These are phyloP conservation scores for Gracilaria domingensis DNA, from an alignment of 23 red algal genomes.

Conservation along the genomic window DNA sequence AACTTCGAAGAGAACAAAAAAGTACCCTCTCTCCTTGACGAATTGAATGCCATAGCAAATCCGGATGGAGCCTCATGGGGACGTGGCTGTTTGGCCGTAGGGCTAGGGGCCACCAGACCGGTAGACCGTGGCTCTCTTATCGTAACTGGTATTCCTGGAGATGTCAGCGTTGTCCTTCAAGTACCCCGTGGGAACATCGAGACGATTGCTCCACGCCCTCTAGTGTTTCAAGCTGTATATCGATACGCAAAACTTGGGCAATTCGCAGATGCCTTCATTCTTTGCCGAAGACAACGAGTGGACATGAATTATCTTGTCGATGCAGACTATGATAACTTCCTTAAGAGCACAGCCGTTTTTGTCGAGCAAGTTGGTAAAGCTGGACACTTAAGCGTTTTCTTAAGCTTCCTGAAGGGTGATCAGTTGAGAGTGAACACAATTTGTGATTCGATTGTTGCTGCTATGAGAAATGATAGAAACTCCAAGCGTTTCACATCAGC, in stretches of 20 bases:
- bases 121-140: constrained; percentile 86
- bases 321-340: constrained; percentile 59
- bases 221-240: constrained; percentile 50
- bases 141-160: constrained; percentile 36
- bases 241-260: constrained; percentile 36
- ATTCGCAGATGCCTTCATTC: constrained; percentile 52
- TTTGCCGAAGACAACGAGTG: constrained; percentile 77
- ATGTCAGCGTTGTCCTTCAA: constrained; percentile 68
- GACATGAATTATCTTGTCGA: constrained; percentile 76
- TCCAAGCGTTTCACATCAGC: constrained; percentile 42
- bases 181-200: constrained; percentile 89
- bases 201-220: constrained; percentile 66
- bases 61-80: not conserved
- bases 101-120: constrained; percentile 53
- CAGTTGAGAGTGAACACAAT: constrained; percentile 38
- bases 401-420: constrained; percentile 55
- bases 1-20: not conserved
- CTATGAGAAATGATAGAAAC: constrained; percentile 26
- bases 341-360: constrained; percentile 30
- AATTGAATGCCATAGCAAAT: constrained; percentile 1
- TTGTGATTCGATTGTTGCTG: constrained; percentile 48
- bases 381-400: constrained; percentile 65
- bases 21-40: constrained; percentile 37
- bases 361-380: constrained; percentile 50
- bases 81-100: not conserved